Base-by-base conservation (phyloP, 192 early-diverging fungal species). In the Backusella sp. region DNA sequence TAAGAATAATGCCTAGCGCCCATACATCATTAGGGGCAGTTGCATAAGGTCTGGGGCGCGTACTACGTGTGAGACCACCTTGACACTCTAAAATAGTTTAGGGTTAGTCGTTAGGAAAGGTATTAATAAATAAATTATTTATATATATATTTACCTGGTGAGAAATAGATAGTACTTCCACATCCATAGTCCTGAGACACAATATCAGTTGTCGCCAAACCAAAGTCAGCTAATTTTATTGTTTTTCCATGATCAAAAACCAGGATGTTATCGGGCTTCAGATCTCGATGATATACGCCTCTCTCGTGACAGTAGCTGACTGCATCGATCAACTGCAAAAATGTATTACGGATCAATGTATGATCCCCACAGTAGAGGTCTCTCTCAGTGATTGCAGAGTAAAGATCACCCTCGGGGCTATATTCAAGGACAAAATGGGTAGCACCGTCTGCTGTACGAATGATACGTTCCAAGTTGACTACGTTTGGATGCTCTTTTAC, bases 191-290 rank as follows among this genome's bases (percentile, higher is more conserved):
- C 96, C 30, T 80, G 84, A 19, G 94, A 95, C 53, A 90, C 87
- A 68, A 86, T 83, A 70, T 94, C 89, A 70, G 83, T 88, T 66
- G 96, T 96, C 19, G 96, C 93, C 41, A 97, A 90, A 8, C 96
- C 96, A 91, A 97, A 97, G 85, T 97, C 96, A 14, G 94, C 93
- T 17, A 97, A 84, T 84, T 96, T 96, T 68, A 96, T 80, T 23
- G 56, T 62, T 6, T 88, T 87, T 42, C 89, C 85, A 39, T 86
- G 84, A 71, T 84, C 83, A 30, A 52, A 66, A 7, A 88, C 71
- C 12, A 92, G 73, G 53, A 94, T 90, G 83, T 94, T 93, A 77
- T 94, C 92, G 9, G 91, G 92, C 85, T 98, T 97, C 74, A 98
- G 77, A 83, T 98, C 96, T 73, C 97, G 92, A 82, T 97, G 97